Evolutionary conservation across 139 green algal genomes (phyloP).

Genomic region (Coccomyxa sp.): DNA sequence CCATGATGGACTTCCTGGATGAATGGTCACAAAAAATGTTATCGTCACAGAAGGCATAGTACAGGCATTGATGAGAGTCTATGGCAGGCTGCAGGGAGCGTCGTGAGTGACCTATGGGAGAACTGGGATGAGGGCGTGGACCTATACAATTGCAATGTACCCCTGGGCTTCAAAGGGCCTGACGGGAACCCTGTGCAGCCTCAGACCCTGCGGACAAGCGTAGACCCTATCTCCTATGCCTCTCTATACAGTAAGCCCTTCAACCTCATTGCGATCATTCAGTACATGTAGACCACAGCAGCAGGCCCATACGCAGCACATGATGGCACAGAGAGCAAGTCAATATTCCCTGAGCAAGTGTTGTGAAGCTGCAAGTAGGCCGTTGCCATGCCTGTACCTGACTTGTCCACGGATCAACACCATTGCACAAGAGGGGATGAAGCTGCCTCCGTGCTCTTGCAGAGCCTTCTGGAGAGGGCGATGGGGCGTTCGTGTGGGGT

Average conservation of each 20-base stretch:
- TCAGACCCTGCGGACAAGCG: constrained; percentile 14
- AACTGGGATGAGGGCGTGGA: constrained; percentile 11
- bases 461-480: neutral
- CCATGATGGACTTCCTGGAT: neutral
- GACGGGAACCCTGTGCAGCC: constrained; percentile 4
- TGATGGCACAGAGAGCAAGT: neutral
- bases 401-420: neutral
- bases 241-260: constrained; percentile 20
- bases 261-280: neutral
- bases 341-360: neutral
- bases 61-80: neutral
- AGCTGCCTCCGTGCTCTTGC: neutral
- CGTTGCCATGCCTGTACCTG: too few relatives aligned
- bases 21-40: neutral
- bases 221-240: constrained; percentile 21
- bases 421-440: neutral
- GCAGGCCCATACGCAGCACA: neutral
- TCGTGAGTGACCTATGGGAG: constrained; percentile 11
- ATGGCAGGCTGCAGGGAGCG: constrained; percentile 8
- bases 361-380: neutral
- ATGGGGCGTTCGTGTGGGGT: constrained; percentile 16
- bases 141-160: constrained; percentile 43
- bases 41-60: neutral
- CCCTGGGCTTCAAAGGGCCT: constrained; percentile 16
- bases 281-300: neutral